Conservation (phyloP, 306 rosid species). For the Cicer judaicum region DNA sequence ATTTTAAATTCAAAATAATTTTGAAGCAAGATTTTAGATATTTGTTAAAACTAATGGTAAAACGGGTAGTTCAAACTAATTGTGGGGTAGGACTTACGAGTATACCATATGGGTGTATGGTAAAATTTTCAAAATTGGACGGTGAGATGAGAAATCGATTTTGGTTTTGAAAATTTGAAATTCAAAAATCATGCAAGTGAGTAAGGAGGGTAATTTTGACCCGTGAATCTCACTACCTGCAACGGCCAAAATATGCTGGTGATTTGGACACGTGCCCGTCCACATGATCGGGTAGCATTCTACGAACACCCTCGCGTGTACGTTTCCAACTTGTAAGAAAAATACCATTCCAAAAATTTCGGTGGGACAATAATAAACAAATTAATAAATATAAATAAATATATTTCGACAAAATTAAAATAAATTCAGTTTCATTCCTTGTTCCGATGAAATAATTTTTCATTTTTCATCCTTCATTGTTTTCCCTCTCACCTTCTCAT, state of each 20-base stretch:
- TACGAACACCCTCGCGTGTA: constrained; percentile 20
- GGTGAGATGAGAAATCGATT: background rate
- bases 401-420: background rate
- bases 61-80: no score
- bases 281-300: background rate
- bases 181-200: constrained; percentile 30
- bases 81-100: no score
- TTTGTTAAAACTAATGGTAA: no score
- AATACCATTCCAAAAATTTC: constrained; percentile 4
- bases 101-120: no score
- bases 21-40: no score
- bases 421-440: constrained; percentile 42
- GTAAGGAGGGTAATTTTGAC: background rate
- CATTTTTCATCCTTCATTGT: constrained; percentile 45
- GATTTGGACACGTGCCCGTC: constrained; percentile 31
- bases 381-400: background rate
- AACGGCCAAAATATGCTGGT: background rate
- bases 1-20: no score
- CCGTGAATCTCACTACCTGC: constrained; percentile 13
- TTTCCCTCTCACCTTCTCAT: constrained; percentile 89
- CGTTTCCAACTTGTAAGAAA: background rate
- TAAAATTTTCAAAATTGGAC: background rate
- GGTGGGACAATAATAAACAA: constrained; percentile 39
- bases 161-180: constrained; percentile 34
- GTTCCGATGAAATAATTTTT: constrained; percentile 57